Percentiles rank a stretch among this genome's conserved stretches.
Conservation (phyloP, 1,284 basidiomycete species). For the Naganishia sp. region DNA sequence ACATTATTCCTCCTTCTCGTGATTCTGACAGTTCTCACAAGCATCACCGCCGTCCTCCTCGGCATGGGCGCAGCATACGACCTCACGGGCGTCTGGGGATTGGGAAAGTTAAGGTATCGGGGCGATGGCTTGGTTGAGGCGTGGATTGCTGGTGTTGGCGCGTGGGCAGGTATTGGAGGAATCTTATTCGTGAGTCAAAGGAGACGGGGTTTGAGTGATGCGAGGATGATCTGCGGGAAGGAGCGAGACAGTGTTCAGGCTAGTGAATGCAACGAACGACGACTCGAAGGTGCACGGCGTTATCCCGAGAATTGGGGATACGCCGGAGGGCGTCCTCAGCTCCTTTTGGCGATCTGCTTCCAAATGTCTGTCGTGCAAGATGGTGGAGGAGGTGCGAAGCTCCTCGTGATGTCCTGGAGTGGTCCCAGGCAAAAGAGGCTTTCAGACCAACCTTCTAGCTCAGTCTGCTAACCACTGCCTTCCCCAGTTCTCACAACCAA, state of each 20-base stretch:
- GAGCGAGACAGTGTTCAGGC: no score
- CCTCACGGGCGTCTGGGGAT: slow-evolving; percentile 34
- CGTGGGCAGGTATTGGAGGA: slow-evolving; percentile 47
- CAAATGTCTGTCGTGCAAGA: no score
- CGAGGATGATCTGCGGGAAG: not conserved
- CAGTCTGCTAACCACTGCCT: not conserved
- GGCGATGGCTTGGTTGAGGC: slow-evolving; percentile 47
- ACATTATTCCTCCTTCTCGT: slow-evolving; percentile 43
- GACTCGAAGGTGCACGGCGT: no score
- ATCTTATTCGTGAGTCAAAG: slow-evolving; percentile 42
- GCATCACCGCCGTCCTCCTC: slow-evolving; percentile 42
- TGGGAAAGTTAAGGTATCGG: slow-evolving; percentile 29
- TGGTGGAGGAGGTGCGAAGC: no score
- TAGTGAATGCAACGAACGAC: no score
- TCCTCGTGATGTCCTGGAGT: not conserved
- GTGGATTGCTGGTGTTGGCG: slow-evolving; percentile 46
- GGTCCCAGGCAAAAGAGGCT: not conserved
- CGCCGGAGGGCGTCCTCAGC: no score
- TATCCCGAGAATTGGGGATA: no score
- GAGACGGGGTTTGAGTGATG: not conserved
- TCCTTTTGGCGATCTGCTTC: no score
- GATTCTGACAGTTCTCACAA: slow-evolving; percentile 38
- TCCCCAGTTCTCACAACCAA: slow-evolving; percentile 46
- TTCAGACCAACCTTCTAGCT: not conserved
- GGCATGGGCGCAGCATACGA: slow-evolving; percentile 44